These are phyloP conservation scores for Trifolium repens DNA, from an alignment of 306 rosid species.

Conservation along the genomic window DNA sequence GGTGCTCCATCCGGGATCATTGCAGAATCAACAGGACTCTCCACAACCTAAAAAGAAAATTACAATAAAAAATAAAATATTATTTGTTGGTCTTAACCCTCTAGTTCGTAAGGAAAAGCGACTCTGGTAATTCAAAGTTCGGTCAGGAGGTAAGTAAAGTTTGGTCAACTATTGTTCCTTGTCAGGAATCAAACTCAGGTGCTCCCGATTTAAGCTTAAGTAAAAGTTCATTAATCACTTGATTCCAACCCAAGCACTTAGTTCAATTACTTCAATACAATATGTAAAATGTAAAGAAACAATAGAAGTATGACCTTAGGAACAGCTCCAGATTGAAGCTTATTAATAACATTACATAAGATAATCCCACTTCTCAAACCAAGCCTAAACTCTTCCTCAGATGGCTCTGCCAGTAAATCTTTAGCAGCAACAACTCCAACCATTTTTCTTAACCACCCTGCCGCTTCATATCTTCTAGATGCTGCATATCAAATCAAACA, in stretches of 20 bases:
- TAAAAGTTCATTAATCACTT: not conserved
- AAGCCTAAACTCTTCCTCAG: slow-evolving; percentile 96
- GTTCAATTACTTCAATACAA: not conserved
- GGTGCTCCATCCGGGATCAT: slow-evolving; percentile 92
- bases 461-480: slow-evolving; percentile 89
- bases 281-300: not conserved
- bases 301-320: slow-evolving; percentile 66
- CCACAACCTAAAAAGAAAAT: slow-evolving; percentile 79
- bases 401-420: slow-evolving; percentile 95
- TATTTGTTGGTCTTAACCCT: not conserved
- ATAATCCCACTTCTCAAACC: slow-evolving; percentile 96
- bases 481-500: slow-evolving; percentile 53
- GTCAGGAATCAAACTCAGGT: not conserved
- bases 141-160: too few relatives aligned
- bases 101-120: not conserved
- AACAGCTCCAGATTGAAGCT: slow-evolving; percentile 87
- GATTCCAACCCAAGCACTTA: not conserved
- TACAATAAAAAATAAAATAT: not conserved
- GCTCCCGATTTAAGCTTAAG: not conserved
- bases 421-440: slow-evolving; percentile 91
- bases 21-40: slow-evolving; percentile 87
- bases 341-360: slow-evolving; percentile 87
- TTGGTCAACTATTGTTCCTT: not conserved
- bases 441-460: slow-evolving; percentile 95
- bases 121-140: too few relatives aligned